These are phyloP conservation scores for Apiosordaria backusii DNA, from an alignment of 495 filamentous ascomycete species.

Conservation along the genomic window DNA sequence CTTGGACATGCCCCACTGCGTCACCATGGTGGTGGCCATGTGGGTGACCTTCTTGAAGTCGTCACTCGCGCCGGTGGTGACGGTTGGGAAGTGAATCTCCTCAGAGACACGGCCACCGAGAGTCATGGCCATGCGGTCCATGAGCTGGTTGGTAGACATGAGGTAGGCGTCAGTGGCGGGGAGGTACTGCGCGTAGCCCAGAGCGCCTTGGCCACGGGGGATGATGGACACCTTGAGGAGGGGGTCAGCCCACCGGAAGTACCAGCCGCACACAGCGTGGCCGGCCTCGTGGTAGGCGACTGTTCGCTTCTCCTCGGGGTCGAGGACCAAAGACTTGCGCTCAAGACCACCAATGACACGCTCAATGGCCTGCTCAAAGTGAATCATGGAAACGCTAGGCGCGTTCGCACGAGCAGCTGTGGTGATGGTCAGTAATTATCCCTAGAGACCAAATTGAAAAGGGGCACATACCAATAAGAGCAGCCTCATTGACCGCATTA, in stretches of 20 bases:
- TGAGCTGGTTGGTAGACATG: constrained; percentile 91
- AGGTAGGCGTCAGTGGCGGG: constrained; percentile 85
- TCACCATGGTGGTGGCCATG: constrained; percentile 96
- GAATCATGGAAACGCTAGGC: constrained; percentile 70
- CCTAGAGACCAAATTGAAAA: not conserved
- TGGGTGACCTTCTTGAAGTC: constrained; percentile 98
- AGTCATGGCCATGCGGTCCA: constrained; percentile 99
- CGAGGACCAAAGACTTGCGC: constrained; percentile 91
- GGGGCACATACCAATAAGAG: constrained; percentile 77
- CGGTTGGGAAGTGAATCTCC: constrained; percentile 92
- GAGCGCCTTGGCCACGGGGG: constrained; percentile 84
- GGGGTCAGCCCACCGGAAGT: constrained; percentile 91
- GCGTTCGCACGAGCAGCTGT: constrained; percentile 79
- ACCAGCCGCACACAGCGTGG: constrained; percentile 98
- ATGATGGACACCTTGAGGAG: constrained; percentile 98
- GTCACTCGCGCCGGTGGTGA: constrained; percentile 89
- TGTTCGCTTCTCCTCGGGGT: constrained; percentile 86
- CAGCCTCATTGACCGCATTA: constrained; percentile 97
- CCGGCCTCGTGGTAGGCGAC: constrained; percentile 98
- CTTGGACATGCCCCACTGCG: constrained; percentile 94
- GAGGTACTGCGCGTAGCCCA: constrained; percentile 97
- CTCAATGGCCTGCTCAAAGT: constrained; percentile 97
- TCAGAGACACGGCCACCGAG: constrained; percentile 91
- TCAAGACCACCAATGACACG: constrained; percentile 94
- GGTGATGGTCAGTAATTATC: constrained; percentile 33